Evolutionary conservation across 352 stramenopile species (phyloP).

Genomic region (Peronosclerospora sorghi): DNA sequence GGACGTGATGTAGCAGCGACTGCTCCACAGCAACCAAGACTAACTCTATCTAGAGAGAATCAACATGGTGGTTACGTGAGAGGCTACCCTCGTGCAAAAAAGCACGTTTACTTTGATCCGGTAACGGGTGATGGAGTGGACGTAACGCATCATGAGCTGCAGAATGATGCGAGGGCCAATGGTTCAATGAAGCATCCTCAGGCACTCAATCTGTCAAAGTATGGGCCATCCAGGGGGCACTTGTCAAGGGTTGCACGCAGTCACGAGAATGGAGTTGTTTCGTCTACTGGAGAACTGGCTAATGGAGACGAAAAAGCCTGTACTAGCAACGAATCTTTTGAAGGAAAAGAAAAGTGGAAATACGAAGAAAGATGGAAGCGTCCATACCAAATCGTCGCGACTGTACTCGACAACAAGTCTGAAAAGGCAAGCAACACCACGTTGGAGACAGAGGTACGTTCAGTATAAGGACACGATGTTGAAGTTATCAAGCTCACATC

Average conservation of each 20-base stretch:
- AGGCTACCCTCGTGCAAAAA: conserved; percentile 14
- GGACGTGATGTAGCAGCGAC: not conserved
- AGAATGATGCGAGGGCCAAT: not conserved
- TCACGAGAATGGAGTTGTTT: not conserved
- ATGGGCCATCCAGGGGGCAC: conserved; percentile 22
- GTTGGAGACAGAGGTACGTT: conserved; percentile 9
- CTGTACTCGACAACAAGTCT: conserved; percentile 30
- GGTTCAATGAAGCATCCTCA: conserved; percentile 1
- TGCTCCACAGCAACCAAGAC: not conserved
- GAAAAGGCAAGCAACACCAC: not conserved
- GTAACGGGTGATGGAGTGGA: conserved; percentile 14
- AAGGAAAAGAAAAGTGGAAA: conserved; percentile 23
- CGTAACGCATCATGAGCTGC: conserved; percentile 2
- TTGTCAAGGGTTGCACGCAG: not conserved
- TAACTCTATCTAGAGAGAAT: not conserved
- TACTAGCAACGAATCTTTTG: too few relatives aligned
- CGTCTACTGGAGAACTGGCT: not conserved
- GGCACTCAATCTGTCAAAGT: conserved; percentile 36
- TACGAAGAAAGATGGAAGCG: conserved; percentile 64
- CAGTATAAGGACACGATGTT: not conserved
- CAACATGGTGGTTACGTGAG: conserved; percentile 1
- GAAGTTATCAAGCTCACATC: conserved; percentile 1
- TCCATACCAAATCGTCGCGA: conserved; percentile 65
- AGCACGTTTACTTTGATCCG: conserved; percentile 35
- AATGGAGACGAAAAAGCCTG: not conserved